These are phyloP conservation scores for Acacia melanoxylon DNA, from an alignment of 306 rosid species.

Conservation along the genomic window DNA sequence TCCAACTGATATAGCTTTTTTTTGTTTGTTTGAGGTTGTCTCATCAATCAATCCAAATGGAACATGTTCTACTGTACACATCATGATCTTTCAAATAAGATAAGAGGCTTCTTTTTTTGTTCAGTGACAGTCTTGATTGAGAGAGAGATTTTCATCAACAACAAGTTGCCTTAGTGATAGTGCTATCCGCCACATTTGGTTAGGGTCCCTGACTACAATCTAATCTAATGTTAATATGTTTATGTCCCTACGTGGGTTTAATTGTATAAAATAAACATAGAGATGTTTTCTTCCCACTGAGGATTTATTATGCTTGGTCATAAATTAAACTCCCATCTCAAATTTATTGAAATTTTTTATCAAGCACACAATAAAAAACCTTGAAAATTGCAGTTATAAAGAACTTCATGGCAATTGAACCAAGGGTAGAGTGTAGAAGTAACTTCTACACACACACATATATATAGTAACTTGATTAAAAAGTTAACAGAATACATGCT, in stretches of 20 bases:
- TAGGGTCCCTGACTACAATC: too few relatives aligned
- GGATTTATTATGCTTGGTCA: neutral
- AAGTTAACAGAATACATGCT: neutral
- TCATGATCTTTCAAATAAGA: neutral
- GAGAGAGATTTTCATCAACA: neutral
- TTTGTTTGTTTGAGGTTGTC: neutral
- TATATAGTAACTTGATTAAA: too few relatives aligned
- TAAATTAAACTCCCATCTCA: neutral
- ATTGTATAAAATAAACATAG: too few relatives aligned
- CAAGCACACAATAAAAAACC: neutral
- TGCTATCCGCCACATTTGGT: too few relatives aligned
- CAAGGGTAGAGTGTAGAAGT: neutral
- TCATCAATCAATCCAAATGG: neutral
- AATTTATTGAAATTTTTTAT: neutral
- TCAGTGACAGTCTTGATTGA: neutral
- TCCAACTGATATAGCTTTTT: neutral
- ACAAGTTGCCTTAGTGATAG: too few relatives aligned
- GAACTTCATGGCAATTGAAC: neutral
- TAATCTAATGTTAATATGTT: too few relatives aligned
- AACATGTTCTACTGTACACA: neutral
- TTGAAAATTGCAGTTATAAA: neutral
- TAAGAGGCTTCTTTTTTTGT: neutral
- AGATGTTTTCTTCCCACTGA: neutral
- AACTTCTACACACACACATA: neutral
- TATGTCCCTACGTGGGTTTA: too few relatives aligned